Evolutionary conservation across 148 eudicot species (phyloP), one percentile per base, ranked within the genome.

Genomic region (Cornus kousa): DNA sequence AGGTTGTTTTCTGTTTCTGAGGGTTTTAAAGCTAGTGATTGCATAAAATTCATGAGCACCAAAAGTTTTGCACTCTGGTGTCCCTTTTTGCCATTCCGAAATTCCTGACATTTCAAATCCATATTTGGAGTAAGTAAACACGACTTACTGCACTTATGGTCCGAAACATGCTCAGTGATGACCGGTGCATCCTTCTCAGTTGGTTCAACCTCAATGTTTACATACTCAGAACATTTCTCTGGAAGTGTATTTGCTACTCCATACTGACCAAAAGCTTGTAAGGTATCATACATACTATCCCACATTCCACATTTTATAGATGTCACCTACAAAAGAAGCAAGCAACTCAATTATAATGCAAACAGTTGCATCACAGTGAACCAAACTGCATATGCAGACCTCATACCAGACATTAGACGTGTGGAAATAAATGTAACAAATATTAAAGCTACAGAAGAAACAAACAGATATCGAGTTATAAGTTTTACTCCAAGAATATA

Each of bases 261-360:
- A 32, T 81, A 82, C 39, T 89, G 83, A 75, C 82, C 82, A 74
- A 86, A 79, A n/a, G 80, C 82, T 84, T 89, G 95, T 50, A 91
- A 87, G 55, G 92, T 84, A 77, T 92, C 98, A 79, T 92, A 92
- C 82, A 93, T 88, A 81, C 91, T 89, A 85, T 96, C 99, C 91
- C 92, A 93, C 90, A 92, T 85, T 78, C 98, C 98, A 75, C 70
- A 75, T 78, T 86, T 91, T 46, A 96, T 89, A 73, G 92, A 94
- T 71, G 59, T 76, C 19, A 96, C 90, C 99, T 96, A 97, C 84
- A 85, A 83, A 67, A 33, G 43, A 77, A 62, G n/a, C 64, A 81
- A 57, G 46, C 17, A 50, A 78, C 57, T 20, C 19, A 59, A 43
- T 7, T 64, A 39, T 71, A 17, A 31, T 23, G 62, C 9, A 75